phyloP scores from a whole-genome alignment of 495 filamentous ascomycete species.

The Hyaloscypha hepaticicola region DNA sequence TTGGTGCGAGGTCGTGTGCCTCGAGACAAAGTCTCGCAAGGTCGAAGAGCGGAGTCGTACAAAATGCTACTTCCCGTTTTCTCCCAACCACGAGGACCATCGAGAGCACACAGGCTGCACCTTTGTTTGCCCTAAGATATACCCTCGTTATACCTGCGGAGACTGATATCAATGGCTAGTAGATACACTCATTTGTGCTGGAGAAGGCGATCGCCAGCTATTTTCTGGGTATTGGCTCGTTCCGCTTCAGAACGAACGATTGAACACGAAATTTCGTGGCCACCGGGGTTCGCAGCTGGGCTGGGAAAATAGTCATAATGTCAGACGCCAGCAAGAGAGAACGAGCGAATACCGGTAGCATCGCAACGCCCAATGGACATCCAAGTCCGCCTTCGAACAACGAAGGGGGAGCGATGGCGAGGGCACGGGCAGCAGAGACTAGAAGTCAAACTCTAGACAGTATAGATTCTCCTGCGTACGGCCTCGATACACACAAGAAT shows the following conservation, averaged over 20 bases:
- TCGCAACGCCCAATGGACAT: slow-evolving; percentile 21
- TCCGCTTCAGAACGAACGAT: slow-evolving; percentile 2
- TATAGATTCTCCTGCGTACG: slow-evolving; percentile 20
- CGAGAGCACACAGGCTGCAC: slow-evolving; percentile 15
- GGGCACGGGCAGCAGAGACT: slow-evolving; percentile 5
- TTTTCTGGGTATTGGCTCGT: slow-evolving; percentile 16
- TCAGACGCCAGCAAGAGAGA: slow-evolving; percentile 25
- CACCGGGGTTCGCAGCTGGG: slow-evolving; percentile 21
- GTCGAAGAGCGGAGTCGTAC: slow-evolving; percentile 29
- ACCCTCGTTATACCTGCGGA: slow-evolving; percentile 17
- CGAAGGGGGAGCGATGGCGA: slow-evolving; percentile 16
- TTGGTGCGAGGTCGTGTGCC: slow-evolving; percentile 18
- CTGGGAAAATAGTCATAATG: slow-evolving; percentile 30
- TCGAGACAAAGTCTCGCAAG: slow-evolving; percentile 27
- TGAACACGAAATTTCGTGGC: slow-evolving; percentile 14
- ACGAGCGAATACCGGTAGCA: slow-evolving; percentile 24
- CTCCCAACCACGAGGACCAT: slow-evolving; percentile 27
- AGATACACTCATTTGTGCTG: slow-evolving; percentile 17
- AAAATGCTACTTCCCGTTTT: slow-evolving; percentile 21
- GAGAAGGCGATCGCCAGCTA: slow-evolving; percentile 9
- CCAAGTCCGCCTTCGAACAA: slow-evolving; percentile 22
- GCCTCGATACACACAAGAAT: slow-evolving; percentile 21
- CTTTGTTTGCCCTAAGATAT: slow-evolving; percentile 3
- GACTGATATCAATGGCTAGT: slow-evolving; percentile 24
- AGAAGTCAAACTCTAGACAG: slow-evolving; percentile 16